Evolutionary conservation across 2,329 filamentous ascomycete species (phyloP).

Genomic region (Kalmusia sp.): DNA sequence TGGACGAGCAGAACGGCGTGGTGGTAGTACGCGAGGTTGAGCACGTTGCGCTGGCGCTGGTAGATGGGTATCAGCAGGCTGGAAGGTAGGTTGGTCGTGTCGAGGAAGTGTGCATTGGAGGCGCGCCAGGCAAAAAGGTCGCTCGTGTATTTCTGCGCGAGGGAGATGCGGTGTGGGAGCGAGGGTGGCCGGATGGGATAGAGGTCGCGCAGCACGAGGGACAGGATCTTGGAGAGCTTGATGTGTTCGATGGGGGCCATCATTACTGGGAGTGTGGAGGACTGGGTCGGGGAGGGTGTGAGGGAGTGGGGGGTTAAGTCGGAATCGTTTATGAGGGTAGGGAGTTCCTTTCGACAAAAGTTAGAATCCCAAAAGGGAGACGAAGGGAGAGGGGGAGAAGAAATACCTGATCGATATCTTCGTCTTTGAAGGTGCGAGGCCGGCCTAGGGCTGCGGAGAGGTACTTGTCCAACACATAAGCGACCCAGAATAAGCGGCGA

Average conservation of each 20-base stretch:
- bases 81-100: conserved; percentile 52
- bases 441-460: conserved; percentile 69
- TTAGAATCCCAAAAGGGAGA: too few species aligned
- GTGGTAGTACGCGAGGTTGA: conserved; percentile 63
- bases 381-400: background rate
- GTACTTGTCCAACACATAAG: conserved; percentile 69
- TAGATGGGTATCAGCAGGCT: conserved; percentile 58
- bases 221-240: conserved; percentile 54
- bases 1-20: conserved; percentile 65
- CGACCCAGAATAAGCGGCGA: conserved; percentile 68
- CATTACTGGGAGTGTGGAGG: conserved; percentile 46
- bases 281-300: conserved; percentile 29
- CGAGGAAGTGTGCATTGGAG: conserved; percentile 53
- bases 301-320: conserved; percentile 39
- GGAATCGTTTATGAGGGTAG: conserved; percentile 43
- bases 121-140: conserved; percentile 56
- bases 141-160: conserved; percentile 51
- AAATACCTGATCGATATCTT: conserved; percentile 68
- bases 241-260: conserved; percentile 55
- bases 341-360: conserved; percentile 48
- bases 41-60: conserved; percentile 60
- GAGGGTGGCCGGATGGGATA: conserved; percentile 50
- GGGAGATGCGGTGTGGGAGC: conserved; percentile 38
- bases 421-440: conserved; percentile 66
- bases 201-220: conserved; percentile 53